A percentile compares a stretch with the other conserved stretches of the same genome.
phyloP scores from a whole-genome alignment of 176 grass and related monocot genomes.

The Zoysia japonica region DNA sequence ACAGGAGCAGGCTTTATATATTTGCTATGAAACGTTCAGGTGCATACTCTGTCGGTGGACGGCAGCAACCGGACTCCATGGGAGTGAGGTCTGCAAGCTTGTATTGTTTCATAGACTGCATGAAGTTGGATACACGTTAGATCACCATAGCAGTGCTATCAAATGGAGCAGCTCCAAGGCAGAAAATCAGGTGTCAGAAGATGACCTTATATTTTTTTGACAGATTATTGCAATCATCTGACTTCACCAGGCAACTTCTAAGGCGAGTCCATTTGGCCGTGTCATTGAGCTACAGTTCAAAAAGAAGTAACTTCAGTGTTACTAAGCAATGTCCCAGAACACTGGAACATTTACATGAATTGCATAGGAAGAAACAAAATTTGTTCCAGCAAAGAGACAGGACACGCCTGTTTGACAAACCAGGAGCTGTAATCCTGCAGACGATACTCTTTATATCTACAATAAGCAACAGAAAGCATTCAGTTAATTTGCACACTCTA shows the following conservation, averaged over 20 bases:
- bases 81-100: constrained; percentile 81
- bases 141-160: not conserved
- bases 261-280: constrained; percentile 77
- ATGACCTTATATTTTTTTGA: constrained; percentile 91
- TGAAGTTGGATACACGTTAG: constrained; percentile 29
- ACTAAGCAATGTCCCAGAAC: not conserved
- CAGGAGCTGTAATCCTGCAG: constrained; percentile 97
- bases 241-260: constrained; percentile 93
- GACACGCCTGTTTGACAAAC: constrained; percentile 85
- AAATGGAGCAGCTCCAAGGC: not conserved
- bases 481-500: not conserved
- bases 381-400: constrained; percentile 11
- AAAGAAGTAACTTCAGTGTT: constrained; percentile 19
- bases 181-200: constrained; percentile 5
- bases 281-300: constrained; percentile 63
- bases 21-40: not conserved
- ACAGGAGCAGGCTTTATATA: constrained; percentile 10
- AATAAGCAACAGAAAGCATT: constrained; percentile 34
- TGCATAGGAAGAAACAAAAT: constrained; percentile 8
- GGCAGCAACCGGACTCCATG: constrained; percentile 87
- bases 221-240: constrained; percentile 79
- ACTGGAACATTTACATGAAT: constrained; percentile 11
- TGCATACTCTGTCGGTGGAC: constrained; percentile 81
- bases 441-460: constrained; percentile 90
- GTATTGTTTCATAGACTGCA: constrained; percentile 81